Percentiles rank a stretch among this genome's conserved stretches.
phyloP scores from a whole-genome alignment of 2,329 filamentous ascomycete species.

The Exophiala alcalophila region DNA sequence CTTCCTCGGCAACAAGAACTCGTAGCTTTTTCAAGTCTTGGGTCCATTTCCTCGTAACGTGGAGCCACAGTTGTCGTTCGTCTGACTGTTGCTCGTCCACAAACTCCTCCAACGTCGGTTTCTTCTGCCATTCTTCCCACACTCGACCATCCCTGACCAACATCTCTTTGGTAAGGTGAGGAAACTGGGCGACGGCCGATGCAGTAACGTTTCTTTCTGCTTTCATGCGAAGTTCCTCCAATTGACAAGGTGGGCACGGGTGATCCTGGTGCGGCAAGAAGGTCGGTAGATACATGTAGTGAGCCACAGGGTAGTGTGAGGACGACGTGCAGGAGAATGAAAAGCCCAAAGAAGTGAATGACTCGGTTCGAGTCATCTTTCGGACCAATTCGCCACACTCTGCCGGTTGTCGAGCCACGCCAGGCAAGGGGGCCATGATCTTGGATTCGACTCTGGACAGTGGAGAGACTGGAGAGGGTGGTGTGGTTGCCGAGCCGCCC shows the following conservation, averaged over 20 bases:
- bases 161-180: conserved; percentile 29
- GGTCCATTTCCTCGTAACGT: conserved; percentile 30
- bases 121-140: conserved; percentile 28
- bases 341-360: conserved; percentile 22
- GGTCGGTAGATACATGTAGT: conserved; percentile 28
- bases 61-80: conserved; percentile 29
- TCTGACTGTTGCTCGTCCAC: conserved; percentile 29
- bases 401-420: conserved; percentile 24
- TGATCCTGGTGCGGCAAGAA: conserved; percentile 30
- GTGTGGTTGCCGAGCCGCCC: conserved; percentile 9
- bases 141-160: conserved; percentile 25
- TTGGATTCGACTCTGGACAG: conserved; percentile 14
- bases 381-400: conserved; percentile 21
- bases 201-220: conserved; percentile 24
- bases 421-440: conserved; percentile 24
- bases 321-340: conserved; percentile 28
- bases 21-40: conserved; percentile 29
- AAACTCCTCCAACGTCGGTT: conserved; percentile 26
- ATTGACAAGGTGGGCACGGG: conserved; percentile 29
- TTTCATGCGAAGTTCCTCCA: conserved; percentile 22
- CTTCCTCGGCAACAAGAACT: conserved; percentile 29
- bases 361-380: conserved; percentile 16
- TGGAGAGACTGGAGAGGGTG: conserved; percentile 24
- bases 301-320: conserved; percentile 22
- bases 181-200: conserved; percentile 22